Base-by-base conservation (phyloP, 2,329 filamentous ascomycete species). In the Colletotrichum limetticola region DNA sequence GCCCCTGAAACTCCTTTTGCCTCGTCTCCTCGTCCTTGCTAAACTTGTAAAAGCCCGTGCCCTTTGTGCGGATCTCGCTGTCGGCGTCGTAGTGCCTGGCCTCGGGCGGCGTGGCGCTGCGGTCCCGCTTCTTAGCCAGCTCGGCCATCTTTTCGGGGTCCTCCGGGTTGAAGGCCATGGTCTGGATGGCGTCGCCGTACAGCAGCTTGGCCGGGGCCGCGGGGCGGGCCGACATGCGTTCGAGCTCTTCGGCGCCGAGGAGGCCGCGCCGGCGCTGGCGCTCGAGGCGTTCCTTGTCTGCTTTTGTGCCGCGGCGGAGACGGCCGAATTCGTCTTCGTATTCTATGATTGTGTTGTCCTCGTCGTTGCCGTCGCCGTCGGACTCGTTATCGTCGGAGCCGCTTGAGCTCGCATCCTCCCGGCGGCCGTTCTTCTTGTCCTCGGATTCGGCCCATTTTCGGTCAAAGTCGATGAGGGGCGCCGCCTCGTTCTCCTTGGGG, bases 291-390 rank as follows among this genome's bases (percentile, higher is more conserved):
- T 90, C 88, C 19, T 90, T 91, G 74, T 97, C 90, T 5, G 91
- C 89, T 60, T 89, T 89, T 0, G 94, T 96, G 22, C 93, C 94
- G 56, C 85, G 90, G 4, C 95, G 87, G 16, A 92, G 89, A n/a
- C 97, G 92, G 2, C 97, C 97, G 79, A 97, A 98, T 79, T 98
- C 97, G 82, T 99, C 97, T 65, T 93, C 89, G 80, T 94, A 97
- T 76, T 98, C 95, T 5, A 98, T 85, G n/a, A 94, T 82, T 66
- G 95, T 28, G 87, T 86, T 83, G 55, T 85, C 30, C 87, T 86
- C 83, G 56, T 85, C 84, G 24, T 78, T 76, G 77, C 81, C 84
- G 74, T 80, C 57, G 4, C 77, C 82, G 16, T 85, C 85, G 2
- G 81, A 80, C n/a, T 82, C 82, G 1, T 84, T 82, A 2, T 81